Evolutionary conservation across 179 eudicot species (phyloP), one percentile per base, ranked within the genome.

Genomic region (Sideroxylon spinosum): DNA sequence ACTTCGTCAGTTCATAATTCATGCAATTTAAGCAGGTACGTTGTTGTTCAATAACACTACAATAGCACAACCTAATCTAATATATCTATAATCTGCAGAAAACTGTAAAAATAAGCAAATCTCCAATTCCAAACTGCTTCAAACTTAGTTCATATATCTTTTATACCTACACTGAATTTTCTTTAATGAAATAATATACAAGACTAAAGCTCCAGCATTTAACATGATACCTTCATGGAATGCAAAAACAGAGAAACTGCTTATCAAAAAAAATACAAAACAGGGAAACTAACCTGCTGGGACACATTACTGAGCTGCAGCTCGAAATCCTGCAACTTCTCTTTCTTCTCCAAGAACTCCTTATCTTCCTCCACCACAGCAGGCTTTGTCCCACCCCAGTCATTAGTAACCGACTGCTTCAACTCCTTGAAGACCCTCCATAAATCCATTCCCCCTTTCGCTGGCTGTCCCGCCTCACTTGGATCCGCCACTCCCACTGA

Each of bases 321-420:
- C 88, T 97, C 98, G 46, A 97, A 89, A 78, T 87, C 90, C 76
- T 76, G 86, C 76, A 97, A 88, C 87, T 85, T 91, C 55, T 85
- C 92, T 29, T 89, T 94, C 88, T 76, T 91, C 65, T 91, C 98
- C 90, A 97, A 60, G 73, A 92, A 94, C 80, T 90, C 92, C 82
- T 91, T 91, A 86, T 94, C 99, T 78, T 92, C 97, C 83, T 97
- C 99, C 68, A 90, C 87, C 76, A 91, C 75, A 0, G 91, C 77
- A 4, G 97, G 98, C 84, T 85, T 94, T 2, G 86, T 79, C 78
- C 86, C 88, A 17, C 94, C 93, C 98, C 98, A 97, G 77, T 92
- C 98, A 68, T 92, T 94, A 9, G 92, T 78, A 64, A 94, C 89
- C 0, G 92, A 88, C 86, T 97, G 98, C 89, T 87, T 97, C 82